Evolutionary conservation across 1,284 basidiomycete species (phyloP).

Genomic region (Sanghuangporus sanghuang): DNA sequence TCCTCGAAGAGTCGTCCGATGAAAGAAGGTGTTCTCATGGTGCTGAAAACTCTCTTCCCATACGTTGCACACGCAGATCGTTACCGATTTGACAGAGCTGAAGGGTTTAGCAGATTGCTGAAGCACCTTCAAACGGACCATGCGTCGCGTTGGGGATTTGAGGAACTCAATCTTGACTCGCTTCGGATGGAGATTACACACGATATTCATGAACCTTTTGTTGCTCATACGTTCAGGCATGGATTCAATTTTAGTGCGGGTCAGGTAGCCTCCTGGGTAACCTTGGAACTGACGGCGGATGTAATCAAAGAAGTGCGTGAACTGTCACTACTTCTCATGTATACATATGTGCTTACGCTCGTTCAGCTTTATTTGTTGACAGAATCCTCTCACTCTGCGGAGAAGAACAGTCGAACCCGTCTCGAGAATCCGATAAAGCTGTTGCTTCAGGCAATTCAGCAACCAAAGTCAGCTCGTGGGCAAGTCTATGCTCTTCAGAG

Average conservation of each 20-base stretch:
- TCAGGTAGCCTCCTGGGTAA: constrained; percentile 77
- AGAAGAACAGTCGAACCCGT: constrained; percentile 43
- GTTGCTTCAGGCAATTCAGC: constrained; percentile 49
- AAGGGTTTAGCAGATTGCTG: constrained; percentile 50
- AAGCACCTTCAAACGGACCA: constrained; percentile 54
- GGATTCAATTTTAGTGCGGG: constrained; percentile 67
- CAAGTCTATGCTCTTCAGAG: constrained; percentile 62
- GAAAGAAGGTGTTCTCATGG: constrained; percentile 64
- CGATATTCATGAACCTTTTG: constrained; percentile 39
- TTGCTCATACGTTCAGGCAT: constrained; percentile 58
- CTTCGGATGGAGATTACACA: constrained; percentile 48
- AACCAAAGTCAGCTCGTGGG: constrained; percentile 31
- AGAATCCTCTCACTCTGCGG: constrained; percentile 46
- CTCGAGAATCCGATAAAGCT: constrained; percentile 55
- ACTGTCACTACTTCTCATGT: constrained; percentile 8
- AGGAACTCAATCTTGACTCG: constrained; percentile 58
- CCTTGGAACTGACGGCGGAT: constrained; percentile 82
- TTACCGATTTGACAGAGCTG: constrained; percentile 24
- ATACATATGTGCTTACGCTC: constrained; percentile 19
- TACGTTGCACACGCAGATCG: constrained; percentile 44
- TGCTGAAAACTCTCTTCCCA: constrained; percentile 68
- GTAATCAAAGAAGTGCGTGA: constrained; percentile 58
- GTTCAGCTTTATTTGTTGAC: constrained; percentile 54
- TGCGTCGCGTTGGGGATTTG: constrained; percentile 57
- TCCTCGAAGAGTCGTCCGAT: constrained; percentile 62